These are phyloP conservation scores for Amphirosellinia nigrospora DNA, from an alignment of 495 filamentous ascomycete genomes.

Conservation along the genomic window DNA sequence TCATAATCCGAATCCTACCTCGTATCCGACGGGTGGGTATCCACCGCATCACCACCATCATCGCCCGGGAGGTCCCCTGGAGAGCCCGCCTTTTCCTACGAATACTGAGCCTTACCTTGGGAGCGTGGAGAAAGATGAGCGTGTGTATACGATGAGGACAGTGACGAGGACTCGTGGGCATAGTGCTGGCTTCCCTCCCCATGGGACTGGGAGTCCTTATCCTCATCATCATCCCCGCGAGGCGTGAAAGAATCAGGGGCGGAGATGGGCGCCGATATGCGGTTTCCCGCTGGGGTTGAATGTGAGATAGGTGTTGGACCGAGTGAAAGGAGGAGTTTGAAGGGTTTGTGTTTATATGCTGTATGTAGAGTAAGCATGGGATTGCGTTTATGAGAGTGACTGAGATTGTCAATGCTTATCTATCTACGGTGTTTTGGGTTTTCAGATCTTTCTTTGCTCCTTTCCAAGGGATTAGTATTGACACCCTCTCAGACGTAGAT, in stretches of 20 bases:
- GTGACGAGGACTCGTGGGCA: not conserved
- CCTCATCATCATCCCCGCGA: not conserved
- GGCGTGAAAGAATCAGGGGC: not conserved
- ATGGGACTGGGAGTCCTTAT: not conserved
- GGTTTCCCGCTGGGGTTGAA: not conserved
- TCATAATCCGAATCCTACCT: not conserved
- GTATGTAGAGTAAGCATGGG: not conserved
- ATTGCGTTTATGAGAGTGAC: not conserved
- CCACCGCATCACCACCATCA: not conserved
- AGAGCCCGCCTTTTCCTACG: not conserved
- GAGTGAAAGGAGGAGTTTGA: not conserved
- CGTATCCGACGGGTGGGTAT: not conserved
- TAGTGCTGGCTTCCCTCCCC: not conserved
- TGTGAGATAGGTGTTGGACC: not conserved
- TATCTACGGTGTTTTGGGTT: not conserved
- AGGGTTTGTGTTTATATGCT: not conserved
- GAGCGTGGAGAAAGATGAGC: not conserved
- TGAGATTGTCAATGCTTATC: not conserved
- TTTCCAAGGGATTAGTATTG: not conserved
- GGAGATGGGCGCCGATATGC: too few species aligned
- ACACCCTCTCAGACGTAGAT: not conserved
- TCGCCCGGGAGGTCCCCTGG: not conserved
- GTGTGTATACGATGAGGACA: not conserved
- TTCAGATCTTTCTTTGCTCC: not conserved
- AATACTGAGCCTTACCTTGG: not conserved